Evolutionary conservation across 495 filamentous ascomycete genomes (phyloP).

Genomic region (Cercophora newfieldiana): DNA sequence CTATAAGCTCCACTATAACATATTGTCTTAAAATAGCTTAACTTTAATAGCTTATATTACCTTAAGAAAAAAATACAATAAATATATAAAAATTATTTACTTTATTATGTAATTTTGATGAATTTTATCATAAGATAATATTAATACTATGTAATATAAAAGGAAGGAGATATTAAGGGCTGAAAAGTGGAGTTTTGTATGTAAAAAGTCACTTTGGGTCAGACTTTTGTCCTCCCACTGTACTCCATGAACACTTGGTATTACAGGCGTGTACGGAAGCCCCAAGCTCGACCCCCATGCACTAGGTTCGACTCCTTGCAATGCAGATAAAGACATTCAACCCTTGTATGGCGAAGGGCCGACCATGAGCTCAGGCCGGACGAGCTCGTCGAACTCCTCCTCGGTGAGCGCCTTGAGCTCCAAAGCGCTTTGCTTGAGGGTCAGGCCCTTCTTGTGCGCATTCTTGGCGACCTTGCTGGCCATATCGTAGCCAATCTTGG

Average conservation of each 20-base stretch:
- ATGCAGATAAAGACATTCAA: constrained; percentile 17
- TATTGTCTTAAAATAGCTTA: too few relatives aligned
- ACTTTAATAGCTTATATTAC: too few relatives aligned
- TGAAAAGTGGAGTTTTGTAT: too few relatives aligned
- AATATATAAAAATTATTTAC: too few relatives aligned
- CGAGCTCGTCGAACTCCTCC: constrained; percentile 87
- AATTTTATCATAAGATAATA: too few relatives aligned
- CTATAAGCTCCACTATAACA: too few relatives aligned
- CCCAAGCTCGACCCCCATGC: not conserved
- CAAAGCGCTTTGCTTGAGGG: constrained; percentile 90
- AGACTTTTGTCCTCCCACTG: too few relatives aligned
- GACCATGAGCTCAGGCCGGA: constrained; percentile 96
- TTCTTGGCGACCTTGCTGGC: constrained; percentile 98
- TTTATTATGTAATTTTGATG: too few relatives aligned
- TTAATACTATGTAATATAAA: not conserved
- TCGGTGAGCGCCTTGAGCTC: constrained; percentile 87
- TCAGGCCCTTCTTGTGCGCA: constrained; percentile 96
- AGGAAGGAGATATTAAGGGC: too few relatives aligned
- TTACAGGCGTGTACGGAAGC: not conserved
- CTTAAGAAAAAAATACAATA: too few relatives aligned
- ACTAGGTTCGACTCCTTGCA: not conserved
- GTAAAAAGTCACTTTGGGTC: too few relatives aligned
- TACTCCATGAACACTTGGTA: not conserved
- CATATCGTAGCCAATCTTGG: constrained; percentile 98
- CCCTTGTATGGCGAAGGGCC: constrained; percentile 65